A percentile compares a stretch with the other conserved stretches of the same genome.
Evolutionary conservation across 805 yeast genomes (phyloP).

Genomic region (Metschnikowia dekortorum): DNA sequence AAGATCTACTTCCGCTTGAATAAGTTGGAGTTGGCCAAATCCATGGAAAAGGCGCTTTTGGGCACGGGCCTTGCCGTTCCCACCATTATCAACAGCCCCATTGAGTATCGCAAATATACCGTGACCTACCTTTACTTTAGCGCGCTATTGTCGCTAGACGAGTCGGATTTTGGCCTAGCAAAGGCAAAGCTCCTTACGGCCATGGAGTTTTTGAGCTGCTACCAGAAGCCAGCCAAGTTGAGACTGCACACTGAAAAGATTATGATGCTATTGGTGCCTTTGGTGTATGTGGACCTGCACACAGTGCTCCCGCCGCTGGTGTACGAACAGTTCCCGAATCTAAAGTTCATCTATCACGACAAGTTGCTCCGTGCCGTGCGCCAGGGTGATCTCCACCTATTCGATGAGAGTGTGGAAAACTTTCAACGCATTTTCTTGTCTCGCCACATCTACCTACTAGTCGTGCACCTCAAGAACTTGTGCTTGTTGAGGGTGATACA

Average conservation of each 20-base stretch:
- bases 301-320: constrained; percentile 39
- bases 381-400: constrained; percentile 53
- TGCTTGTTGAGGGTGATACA: constrained; percentile 51
- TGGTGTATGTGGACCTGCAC: constrained; percentile 47
- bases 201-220: constrained; percentile 27
- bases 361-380: constrained; percentile 45
- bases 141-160: constrained; percentile 63
- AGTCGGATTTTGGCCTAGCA: constrained; percentile 52
- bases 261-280: constrained; percentile 59
- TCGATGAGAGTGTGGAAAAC: constrained; percentile 40
- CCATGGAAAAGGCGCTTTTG: constrained; percentile 64
- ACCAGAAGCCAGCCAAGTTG: constrained; percentile 15
- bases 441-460: constrained; percentile 56
- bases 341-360: constrained; percentile 40
- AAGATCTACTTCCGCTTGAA: constrained; percentile 62
- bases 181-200: constrained; percentile 52
- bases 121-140: constrained; percentile 65
- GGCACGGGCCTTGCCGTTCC: constrained; percentile 55
- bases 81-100: constrained; percentile 27
- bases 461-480: constrained; percentile 47
- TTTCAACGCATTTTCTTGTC: constrained; percentile 50
- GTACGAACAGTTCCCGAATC: constrained; percentile 41
- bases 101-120: constrained; percentile 29
- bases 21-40: constrained; percentile 69
- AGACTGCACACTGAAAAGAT: constrained; percentile 42